A percentile compares a stretch with the other conserved stretches of the same genome.
Evolutionary conservation across 441 rosid species (phyloP).

Genomic region (Metrosideros polymorpha): DNA sequence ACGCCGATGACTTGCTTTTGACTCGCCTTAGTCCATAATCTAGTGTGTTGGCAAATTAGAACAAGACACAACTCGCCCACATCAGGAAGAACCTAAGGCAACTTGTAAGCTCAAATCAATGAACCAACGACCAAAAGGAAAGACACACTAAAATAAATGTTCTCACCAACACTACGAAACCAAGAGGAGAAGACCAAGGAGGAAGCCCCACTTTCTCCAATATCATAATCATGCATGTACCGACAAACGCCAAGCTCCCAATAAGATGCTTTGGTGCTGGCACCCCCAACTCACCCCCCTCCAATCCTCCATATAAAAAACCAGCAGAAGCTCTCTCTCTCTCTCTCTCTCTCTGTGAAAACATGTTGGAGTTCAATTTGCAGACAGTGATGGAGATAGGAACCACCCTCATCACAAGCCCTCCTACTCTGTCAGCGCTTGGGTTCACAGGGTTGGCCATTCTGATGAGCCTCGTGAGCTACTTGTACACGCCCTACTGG

Average conservation of each 20-base stretch:
- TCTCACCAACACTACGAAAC: neutral
- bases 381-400: neutral
- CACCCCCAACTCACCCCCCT: neutral
- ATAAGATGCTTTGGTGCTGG: conserved; percentile 11
- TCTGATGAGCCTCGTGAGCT: conserved; percentile 25
- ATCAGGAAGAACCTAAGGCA: no score
- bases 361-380: neutral
- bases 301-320: neutral
- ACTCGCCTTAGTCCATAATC: neutral
- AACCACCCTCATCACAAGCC: neutral
- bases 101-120: neutral
- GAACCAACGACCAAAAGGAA: neutral
- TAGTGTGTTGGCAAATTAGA: neutral
- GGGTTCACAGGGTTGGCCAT: conserved; percentile 24
- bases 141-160: neutral
- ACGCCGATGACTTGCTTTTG: neutral
- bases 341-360: conserved; percentile 1
- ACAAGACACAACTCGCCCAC: neutral
- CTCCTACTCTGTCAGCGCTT: conserved; percentile 6
- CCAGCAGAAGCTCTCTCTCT: neutral
- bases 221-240: conserved; percentile 1
- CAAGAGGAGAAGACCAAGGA: neutral
- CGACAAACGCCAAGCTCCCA: conserved; percentile 13
- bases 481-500: conserved; percentile 76
- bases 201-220: neutral